Evolutionary conservation across 768 basidiomycete genomes (phyloP).

Genomic region (Saitozyma sp.): DNA sequence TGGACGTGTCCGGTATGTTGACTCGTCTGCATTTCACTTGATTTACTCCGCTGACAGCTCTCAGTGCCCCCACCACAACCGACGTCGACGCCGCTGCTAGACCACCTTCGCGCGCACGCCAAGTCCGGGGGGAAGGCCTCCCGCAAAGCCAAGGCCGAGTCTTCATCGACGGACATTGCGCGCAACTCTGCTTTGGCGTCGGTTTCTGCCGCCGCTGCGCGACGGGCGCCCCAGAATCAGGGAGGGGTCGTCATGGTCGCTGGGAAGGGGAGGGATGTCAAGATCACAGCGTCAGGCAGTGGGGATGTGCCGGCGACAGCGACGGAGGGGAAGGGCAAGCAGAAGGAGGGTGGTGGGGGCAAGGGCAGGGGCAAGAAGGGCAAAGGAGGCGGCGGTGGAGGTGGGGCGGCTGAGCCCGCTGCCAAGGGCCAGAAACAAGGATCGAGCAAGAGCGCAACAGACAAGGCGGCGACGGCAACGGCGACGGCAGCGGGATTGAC

Average conservation of each 20-base stretch:
- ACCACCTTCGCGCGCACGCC: constrained; percentile 13
- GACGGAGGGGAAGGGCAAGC: neutral
- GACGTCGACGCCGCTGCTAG: constrained; percentile 86
- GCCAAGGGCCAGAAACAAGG: neutral
- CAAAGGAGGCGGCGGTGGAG: constrained; percentile 6
- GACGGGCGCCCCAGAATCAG: constrained; percentile 23
- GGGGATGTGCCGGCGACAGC: constrained; percentile 1
- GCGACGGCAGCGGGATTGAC: neutral
- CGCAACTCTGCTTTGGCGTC: constrained; percentile 28
- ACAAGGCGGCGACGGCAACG: constrained; percentile 6
- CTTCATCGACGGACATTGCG: constrained; percentile 18
- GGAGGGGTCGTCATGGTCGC: constrained; percentile 30
- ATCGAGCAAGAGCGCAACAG: constrained; percentile 1
- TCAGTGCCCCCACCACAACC: constrained; percentile 55
- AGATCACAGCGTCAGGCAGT: constrained; percentile 10
- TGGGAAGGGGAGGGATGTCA: constrained; percentile 39
- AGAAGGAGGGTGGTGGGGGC: constrained; percentile 15
- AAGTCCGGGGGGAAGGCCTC: constrained; percentile 11
- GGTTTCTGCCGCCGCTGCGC: constrained; percentile 32
- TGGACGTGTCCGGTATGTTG: constrained; percentile 48
- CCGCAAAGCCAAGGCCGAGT: constrained; percentile 6
- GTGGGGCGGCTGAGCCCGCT: neutral
- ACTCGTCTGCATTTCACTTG: neutral
- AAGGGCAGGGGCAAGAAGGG: constrained; percentile 12
- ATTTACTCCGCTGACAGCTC: constrained; percentile 42